Percentiles rank a stretch among this genome's conserved stretches.
Conservation (phyloP, 2,329 filamentous ascomycete genomes). For the Biscogniauxia mediterranea region DNA sequence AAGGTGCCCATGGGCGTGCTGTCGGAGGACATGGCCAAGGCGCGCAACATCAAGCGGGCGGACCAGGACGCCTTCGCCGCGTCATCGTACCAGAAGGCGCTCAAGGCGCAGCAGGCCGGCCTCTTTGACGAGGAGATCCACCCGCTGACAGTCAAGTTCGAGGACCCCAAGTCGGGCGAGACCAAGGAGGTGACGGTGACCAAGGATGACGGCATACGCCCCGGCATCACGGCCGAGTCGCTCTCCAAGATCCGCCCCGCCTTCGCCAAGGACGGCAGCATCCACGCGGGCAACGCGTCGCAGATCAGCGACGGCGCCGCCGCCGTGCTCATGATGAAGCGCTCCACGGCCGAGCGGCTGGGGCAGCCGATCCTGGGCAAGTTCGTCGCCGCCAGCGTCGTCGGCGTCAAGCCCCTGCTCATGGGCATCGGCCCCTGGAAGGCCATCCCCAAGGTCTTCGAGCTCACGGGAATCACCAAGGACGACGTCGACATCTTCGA, state of each 20-base stretch:
- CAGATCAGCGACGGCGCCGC: slow-evolving; percentile 96
- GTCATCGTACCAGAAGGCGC: slow-evolving; percentile 86
- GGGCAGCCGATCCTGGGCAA: slow-evolving; percentile 90
- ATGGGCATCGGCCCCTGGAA: slow-evolving; percentile 97
- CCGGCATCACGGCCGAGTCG: slow-evolving; percentile 81
- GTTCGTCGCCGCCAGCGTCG: slow-evolving; percentile 80
- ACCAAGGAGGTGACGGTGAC: slow-evolving; percentile 78
- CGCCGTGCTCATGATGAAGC: slow-evolving; percentile 93
- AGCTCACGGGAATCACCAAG: slow-evolving; percentile 80
- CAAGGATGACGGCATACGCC: slow-evolving; percentile 83
- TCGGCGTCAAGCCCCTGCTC: slow-evolving; percentile 86
- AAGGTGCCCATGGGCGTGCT: slow-evolving; percentile 96
- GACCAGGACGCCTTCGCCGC: slow-evolving; percentile 92
- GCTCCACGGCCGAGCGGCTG: slow-evolving; percentile 82
- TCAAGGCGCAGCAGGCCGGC: slow-evolving; percentile 80
- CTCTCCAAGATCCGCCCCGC: slow-evolving; percentile 89
- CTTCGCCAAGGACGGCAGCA: slow-evolving; percentile 87
- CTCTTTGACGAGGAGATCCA: slow-evolving; percentile 90
- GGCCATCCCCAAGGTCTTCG: slow-evolving; percentile 87
- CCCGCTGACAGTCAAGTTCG: slow-evolving; percentile 81
- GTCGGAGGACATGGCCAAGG: slow-evolving; percentile 92
- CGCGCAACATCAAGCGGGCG: slow-evolving; percentile 67
- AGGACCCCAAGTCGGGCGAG: slow-evolving; percentile 88
- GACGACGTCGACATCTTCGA: slow-evolving; percentile 96
- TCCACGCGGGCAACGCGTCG: slow-evolving; percentile 94